Percentiles rank a stretch among this genome's conserved stretches.
Evolutionary conservation across 371 early-diverging fungal species (phyloP).

Genomic region (Rhizomucor pusillus): DNA sequence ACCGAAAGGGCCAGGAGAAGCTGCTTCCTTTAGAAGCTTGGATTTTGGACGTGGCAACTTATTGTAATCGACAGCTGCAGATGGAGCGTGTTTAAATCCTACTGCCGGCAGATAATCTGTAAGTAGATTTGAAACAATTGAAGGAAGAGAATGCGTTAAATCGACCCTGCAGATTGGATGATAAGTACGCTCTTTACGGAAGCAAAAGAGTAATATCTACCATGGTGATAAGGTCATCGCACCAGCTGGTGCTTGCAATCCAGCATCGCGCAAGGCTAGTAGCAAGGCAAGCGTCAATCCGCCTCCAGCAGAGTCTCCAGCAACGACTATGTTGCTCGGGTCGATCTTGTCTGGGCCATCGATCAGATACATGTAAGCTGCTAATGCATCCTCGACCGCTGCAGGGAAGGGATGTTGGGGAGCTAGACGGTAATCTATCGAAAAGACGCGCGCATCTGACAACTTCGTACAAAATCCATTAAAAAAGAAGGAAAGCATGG

Average conservation of each 20-base stretch:
- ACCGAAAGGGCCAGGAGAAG: too few relatives aligned
- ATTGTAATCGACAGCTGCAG: conserved; percentile 36
- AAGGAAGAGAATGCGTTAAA: conserved; percentile 64
- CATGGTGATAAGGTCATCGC: conserved; percentile 45
- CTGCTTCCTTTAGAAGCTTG: not conserved
- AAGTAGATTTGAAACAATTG: conserved; percentile 51
- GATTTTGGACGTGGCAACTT: conserved; percentile 21
- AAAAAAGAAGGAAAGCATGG: not conserved
- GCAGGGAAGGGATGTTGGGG: conserved; percentile 85
- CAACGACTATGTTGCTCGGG: conserved; percentile 67
- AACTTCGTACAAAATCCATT: conserved; percentile 1
- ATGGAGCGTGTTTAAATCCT: conserved; percentile 48
- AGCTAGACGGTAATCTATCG: conserved; percentile 77
- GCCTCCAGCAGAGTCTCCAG: conserved; percentile 86
- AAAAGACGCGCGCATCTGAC: conserved; percentile 27
- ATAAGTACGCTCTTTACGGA: conserved; percentile 16
- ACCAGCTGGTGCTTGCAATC: conserved; percentile 50
- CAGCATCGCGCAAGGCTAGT: conserved; percentile 50
- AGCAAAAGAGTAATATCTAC: conserved; percentile 39
- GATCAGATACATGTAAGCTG: conserved; percentile 70
- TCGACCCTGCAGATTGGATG: conserved; percentile 36
- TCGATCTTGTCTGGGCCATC: conserved; percentile 46
- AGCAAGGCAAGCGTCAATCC: conserved; percentile 51
- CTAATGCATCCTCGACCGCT: conserved; percentile 76
- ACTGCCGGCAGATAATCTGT: conserved; percentile 63